phyloP scores from a whole-genome alignment of 495 filamentous ascomycete genomes.

The Arthonia radiata region DNA sequence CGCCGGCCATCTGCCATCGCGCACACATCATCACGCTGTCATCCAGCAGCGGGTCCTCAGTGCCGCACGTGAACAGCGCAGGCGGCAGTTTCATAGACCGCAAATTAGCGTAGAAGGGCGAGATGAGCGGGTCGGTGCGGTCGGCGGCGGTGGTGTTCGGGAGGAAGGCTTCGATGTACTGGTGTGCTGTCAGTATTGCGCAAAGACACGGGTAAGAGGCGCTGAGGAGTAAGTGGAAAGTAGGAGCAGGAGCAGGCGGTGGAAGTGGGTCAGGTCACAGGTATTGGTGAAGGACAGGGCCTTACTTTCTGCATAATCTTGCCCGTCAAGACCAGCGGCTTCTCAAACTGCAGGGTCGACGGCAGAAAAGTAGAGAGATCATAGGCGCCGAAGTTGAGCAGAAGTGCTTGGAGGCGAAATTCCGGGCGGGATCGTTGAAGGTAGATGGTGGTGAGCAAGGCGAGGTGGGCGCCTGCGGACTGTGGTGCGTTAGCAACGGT shows the following conservation, averaged over 20 bases:
- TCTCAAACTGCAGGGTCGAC: conserved; percentile 9
- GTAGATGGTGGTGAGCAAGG: conserved; percentile 18
- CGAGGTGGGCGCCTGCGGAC: conserved; percentile 25
- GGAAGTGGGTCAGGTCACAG: no score
- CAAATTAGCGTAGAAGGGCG: conserved; percentile 22
- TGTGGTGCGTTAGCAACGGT: conserved; percentile 2
- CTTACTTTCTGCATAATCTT: conserved; percentile 16
- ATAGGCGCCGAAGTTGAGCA: conserved; percentile 22
- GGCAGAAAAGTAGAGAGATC: conserved; percentile 18
- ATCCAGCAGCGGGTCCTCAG: conserved; percentile 27
- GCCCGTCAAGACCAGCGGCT: conserved; percentile 15
- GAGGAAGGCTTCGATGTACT: conserved; percentile 19
- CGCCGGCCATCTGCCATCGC: conserved; percentile 26
- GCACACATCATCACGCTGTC: conserved; percentile 27
- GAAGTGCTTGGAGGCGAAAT: conserved; percentile 18
- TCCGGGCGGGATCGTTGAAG: conserved; percentile 15
- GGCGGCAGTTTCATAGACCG: conserved; percentile 17
- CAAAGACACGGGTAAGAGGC: no score
- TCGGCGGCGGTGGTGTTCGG: conserved; percentile 15
- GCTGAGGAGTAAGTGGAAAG: no score
- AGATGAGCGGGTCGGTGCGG: conserved; percentile 12
- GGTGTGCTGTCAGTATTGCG: no score
- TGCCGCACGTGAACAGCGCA: conserved; percentile 26
- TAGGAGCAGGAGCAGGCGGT: no score
- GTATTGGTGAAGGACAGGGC: no score